Conservation (phyloP, 208 protist species). For the Trypanosoma lewisi region DNA sequence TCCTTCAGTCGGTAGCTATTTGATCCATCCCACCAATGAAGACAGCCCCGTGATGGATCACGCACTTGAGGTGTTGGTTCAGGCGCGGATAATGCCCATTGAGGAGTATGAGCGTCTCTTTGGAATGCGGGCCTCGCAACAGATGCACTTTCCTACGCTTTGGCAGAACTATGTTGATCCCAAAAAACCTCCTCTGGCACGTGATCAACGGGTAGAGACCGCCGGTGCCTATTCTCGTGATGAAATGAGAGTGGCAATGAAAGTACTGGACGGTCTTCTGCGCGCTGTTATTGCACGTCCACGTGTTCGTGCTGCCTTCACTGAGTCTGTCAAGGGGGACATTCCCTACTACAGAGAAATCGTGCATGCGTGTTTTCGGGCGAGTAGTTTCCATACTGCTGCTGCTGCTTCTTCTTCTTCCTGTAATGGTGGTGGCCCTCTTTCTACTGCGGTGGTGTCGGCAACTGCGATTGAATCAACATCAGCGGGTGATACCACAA, state of each 20-base stretch:
- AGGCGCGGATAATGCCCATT: slow-evolving; percentile 73
- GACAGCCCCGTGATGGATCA: slow-evolving; percentile 36
- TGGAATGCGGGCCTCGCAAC: slow-evolving; percentile 35
- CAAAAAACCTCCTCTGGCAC: slow-evolving; percentile 1
- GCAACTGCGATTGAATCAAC: background rate
- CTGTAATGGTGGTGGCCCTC: background rate
- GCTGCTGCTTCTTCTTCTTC: background rate
- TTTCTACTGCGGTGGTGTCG: no score
- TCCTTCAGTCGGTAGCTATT: background rate
- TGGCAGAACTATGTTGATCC: slow-evolving; percentile 22
- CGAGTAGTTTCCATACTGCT: background rate
- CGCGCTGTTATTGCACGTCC: slow-evolving; percentile 55
- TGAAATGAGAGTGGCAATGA: slow-evolving; percentile 30
- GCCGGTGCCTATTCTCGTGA: slow-evolving; percentile 8
- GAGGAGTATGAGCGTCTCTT: slow-evolving; percentile 66
- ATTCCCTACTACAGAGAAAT: slow-evolving; percentile 29
- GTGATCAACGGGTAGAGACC: background rate
- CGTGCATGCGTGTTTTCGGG: background rate
- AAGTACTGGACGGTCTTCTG: slow-evolving; percentile 67
- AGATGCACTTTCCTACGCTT: slow-evolving; percentile 40
- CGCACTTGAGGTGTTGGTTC: slow-evolving; percentile 70
- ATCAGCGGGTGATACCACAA: background rate
- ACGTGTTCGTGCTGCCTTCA: slow-evolving; percentile 53
- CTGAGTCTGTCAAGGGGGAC: slow-evolving; percentile 29
- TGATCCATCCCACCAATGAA: slow-evolving; percentile 4